phyloP scores from a whole-genome alignment of 495 filamentous ascomycete species.

The Chaetomidium leptoderma region DNA sequence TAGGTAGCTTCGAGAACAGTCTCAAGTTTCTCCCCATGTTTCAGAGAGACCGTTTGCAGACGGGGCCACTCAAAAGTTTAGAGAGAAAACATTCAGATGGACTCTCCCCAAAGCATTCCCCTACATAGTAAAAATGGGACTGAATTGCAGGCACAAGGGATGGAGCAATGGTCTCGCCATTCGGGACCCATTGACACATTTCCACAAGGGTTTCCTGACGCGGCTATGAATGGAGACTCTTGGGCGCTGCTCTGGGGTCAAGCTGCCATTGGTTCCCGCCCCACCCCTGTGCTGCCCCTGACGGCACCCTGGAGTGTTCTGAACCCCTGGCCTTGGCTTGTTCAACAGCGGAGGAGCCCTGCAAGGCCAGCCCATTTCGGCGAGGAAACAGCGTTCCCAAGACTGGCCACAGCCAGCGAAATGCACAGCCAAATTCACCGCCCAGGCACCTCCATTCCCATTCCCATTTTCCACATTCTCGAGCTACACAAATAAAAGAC shows the following conservation, averaged over 20 bases:
- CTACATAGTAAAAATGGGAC: neutral
- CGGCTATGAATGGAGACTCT: slow-evolving; percentile 6
- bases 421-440: slow-evolving; percentile 6
- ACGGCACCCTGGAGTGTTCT: slow-evolving; percentile 11
- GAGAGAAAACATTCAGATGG: neutral
- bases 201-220: slow-evolving; percentile 7
- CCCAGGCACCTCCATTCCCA: neutral
- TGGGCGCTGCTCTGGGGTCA: neutral
- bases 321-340: slow-evolving; percentile 19
- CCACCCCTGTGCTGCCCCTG: slow-evolving; percentile 17
- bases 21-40: slow-evolving; percentile 1
- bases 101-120: too few species aligned
- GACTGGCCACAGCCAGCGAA: neutral
- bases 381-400: slow-evolving; percentile 6
- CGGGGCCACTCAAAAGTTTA: neutral
- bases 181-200: neutral
- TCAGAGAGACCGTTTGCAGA: neutral
- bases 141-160: slow-evolving; percentile 6
- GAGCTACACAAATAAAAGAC: too few species aligned
- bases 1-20: slow-evolving; percentile 8
- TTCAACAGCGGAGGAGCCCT: slow-evolving; percentile 5
- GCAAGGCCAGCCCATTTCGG: slow-evolving; percentile 8
- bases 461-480: neutral
- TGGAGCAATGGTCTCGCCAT: slow-evolving; percentile 1
- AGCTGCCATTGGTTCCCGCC: slow-evolving; percentile 8